A percentile compares a stretch with the other conserved stretches of the same genome.
phyloP scores from a whole-genome alignment of 2,329 filamentous ascomycete genomes.

The Claviceps pazoutovae region DNA sequence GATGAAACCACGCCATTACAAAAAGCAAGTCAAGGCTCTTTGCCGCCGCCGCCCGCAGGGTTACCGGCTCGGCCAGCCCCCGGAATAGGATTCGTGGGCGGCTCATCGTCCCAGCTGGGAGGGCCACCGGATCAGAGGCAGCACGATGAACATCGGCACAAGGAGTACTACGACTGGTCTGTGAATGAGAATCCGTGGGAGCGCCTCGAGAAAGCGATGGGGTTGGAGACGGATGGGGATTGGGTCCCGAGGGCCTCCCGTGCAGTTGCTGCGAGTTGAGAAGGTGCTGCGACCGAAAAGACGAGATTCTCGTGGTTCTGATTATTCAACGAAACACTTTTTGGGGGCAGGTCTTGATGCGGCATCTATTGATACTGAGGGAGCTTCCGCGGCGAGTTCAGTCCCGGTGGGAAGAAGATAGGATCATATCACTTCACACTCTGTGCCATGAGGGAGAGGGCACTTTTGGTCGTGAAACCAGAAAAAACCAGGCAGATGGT shows the following conservation, averaged over 20 bases:
- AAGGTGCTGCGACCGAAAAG: not conserved
- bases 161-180: slow-evolving; percentile 53
- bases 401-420: not conserved
- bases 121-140: not conserved
- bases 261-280: not conserved
- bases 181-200: slow-evolving; percentile 66
- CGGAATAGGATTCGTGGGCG: slow-evolving; percentile 4
- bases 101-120: not conserved
- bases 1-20: not conserved
- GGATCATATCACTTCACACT: not conserved
- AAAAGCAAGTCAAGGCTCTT: not conserved
- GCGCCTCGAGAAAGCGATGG: slow-evolving; percentile 33
- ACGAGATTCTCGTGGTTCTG: not conserved
- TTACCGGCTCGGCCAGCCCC: slow-evolving; percentile 20
- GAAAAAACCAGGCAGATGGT: not conserved
- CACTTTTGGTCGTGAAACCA: not conserved
- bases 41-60: slow-evolving; percentile 19
- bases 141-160: slow-evolving; percentile 17
- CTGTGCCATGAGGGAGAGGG: not conserved
- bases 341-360: not conserved
- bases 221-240: slow-evolving; percentile 27
- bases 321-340: not conserved
- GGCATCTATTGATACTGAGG: not conserved
- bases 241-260: slow-evolving; percentile 25
- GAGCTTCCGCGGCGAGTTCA: no score